phyloP scores from a whole-genome alignment of 345 rosid species.

The Eucalyptus curtisii region DNA sequence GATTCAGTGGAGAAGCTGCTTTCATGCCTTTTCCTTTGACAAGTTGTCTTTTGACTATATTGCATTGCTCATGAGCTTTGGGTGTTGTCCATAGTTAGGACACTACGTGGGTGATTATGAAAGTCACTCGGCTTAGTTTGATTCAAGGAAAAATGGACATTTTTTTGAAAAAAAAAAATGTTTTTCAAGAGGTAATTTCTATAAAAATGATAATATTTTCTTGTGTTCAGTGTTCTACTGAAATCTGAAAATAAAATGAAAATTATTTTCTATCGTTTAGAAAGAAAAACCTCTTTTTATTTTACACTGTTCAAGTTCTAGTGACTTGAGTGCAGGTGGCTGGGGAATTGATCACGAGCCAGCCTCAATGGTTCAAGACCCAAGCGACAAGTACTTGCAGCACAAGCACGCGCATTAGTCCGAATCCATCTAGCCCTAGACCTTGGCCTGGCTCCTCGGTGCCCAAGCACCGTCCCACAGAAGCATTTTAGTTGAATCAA shows the following conservation, averaged over 20 bases:
- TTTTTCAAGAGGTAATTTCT: not conserved
- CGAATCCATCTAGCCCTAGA: not conserved
- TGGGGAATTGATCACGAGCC: rapidly evolving
- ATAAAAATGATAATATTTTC: not conserved
- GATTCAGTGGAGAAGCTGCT: not conserved
- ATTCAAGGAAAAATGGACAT: not conserved
- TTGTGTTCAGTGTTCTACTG: rapidly evolving
- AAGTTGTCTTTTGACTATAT: not conserved
- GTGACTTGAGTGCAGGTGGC: rapidly evolving
- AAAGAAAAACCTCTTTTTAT: not conserved
- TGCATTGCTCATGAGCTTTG: not conserved
- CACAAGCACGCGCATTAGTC: rapidly evolving
- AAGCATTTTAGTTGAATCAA: not conserved
- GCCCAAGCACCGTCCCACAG: not conserved
- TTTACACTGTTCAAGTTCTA: not conserved
- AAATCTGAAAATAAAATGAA: not conserved
- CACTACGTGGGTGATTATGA: not conserved
- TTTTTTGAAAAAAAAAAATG: not conserved
- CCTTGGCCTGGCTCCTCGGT: rapidly evolving
- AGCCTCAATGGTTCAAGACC: not conserved
- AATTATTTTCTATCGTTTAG: rapidly evolving
- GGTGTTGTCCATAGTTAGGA: not conserved
- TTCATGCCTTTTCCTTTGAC: not conserved
- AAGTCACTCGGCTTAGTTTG: not conserved
- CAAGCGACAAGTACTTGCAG: rapidly evolving